These are phyloP conservation scores for Pseudogymnoascus sp. DNA, from an alignment of 2,329 filamentous ascomycete species.

Conservation along the genomic window DNA sequence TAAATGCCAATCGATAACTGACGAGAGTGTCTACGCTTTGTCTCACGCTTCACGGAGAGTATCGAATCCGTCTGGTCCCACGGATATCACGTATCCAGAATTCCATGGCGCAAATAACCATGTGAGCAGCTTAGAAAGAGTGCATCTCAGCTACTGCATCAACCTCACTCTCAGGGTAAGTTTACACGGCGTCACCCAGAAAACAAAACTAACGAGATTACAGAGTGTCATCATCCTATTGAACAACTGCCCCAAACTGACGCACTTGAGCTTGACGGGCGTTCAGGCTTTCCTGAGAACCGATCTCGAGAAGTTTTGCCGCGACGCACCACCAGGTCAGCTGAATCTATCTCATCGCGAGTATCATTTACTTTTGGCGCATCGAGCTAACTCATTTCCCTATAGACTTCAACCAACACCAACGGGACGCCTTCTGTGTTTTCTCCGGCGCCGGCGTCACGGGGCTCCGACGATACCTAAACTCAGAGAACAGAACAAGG, in stretches of 20 bases:
- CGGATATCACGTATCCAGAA: neutral
- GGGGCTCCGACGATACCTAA: slow-evolving; percentile 70
- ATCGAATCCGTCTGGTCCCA: slow-evolving; percentile 53
- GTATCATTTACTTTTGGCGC: neutral
- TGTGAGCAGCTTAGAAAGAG: slow-evolving; percentile 59
- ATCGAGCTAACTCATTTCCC: slow-evolving; percentile 9
- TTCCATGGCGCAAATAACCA: slow-evolving; percentile 1
- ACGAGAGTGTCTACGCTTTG: slow-evolving; percentile 77
- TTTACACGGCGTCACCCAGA: slow-evolving; percentile 14
- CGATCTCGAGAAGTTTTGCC: slow-evolving; percentile 77
- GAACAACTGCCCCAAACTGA: slow-evolving; percentile 84
- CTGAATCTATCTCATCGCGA: slow-evolving; percentile 11
- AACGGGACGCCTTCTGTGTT: slow-evolving; percentile 92
- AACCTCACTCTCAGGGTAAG: slow-evolving; percentile 72
- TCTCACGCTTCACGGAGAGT: slow-evolving; percentile 53
- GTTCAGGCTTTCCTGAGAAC: slow-evolving; percentile 82
- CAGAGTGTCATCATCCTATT: slow-evolving; percentile 85
- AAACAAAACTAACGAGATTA: slow-evolving; percentile 23
- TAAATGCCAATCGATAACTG: slow-evolving; percentile 85
- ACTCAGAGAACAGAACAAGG: slow-evolving; percentile 27
- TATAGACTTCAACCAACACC: slow-evolving; percentile 85
- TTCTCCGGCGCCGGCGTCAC: slow-evolving; percentile 83
- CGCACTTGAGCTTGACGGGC: slow-evolving; percentile 88
- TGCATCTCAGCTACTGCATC: slow-evolving; percentile 92
- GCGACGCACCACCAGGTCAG: slow-evolving; percentile 68